Base-by-base conservation (phyloP, 1,284 basidiomycete species). In the Trichosporon inkin region DNA sequence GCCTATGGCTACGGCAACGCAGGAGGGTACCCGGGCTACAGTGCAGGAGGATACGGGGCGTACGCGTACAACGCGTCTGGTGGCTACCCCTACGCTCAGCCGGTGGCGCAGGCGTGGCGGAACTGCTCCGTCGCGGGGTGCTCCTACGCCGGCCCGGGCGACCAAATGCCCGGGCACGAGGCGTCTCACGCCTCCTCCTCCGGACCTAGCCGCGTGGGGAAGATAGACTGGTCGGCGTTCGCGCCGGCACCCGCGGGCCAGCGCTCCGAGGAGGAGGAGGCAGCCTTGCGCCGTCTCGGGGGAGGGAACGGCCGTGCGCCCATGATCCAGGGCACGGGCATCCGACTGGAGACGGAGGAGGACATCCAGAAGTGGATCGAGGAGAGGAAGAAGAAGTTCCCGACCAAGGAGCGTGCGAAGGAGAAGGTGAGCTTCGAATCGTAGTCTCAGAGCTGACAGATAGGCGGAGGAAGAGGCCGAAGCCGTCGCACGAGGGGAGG, bases 101-200 rank as follows among this genome's bases (percentile, higher is more conserved):
- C 24, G 16, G 14, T 3, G 13, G 22, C 24, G 24, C 44, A 49
- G 10, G 44, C 44, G 6, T 49, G 44, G 44, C 44, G 44, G 14
- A 49, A 49, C 44, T 49, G 44, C 44, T 16, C 44, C 22, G 16
- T 28, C 24, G 44, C 24, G 16, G 44, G 44, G 14, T 49, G 44
- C 28, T 49, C 76, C 8, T 96, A 91, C 70, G 81, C 81, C 28
- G 91, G 90, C 22, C 86, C 89, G 7, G 80, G 81, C 39, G 88
- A 89, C 69, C 81, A 85, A 28, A 84, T 94, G 5, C 86, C 90
- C 72, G 82, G 83, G 19, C 92, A 95, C 73, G 89, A 88, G 92
- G 92, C 85, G 92, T 95, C 72, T 81, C 91, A 19, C 92, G 94
- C 76, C 80, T 94, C 53, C 86, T 93, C 54, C 92, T 86, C 67